Base-by-base conservation (phyloP, 768 basidiomycete species). In the Coprinopsis marcescibilis region DNA sequence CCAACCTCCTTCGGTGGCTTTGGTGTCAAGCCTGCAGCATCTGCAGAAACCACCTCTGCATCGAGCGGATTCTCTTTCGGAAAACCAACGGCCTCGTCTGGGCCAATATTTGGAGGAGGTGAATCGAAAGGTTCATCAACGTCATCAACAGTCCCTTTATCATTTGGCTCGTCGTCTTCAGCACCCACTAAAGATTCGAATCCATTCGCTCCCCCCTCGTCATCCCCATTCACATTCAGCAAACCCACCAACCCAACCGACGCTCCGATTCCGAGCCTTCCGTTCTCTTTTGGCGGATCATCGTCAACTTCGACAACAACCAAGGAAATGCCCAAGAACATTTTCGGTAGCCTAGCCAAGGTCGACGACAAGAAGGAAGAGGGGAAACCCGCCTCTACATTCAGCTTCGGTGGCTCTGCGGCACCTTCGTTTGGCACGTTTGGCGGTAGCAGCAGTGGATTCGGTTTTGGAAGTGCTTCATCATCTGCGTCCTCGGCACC, bases 1-100 rank as follows among this genome's bases (percentile, higher is more conserved):
- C 60, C 65, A 10, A 24, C 55, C 1, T 47, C 6, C 14, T 41
- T 39, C 34, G 34, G 15, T 35, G 44, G 36, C 2, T 46, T 46
- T 40, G 38, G 38, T n/a, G 8, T n/a, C 29, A 32, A 32, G n/a
- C 29, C 35, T 41, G 26, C 30, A 39, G 34, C 32, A 33, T 14
- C 19, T 20, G 14, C 25, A 35, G 48, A 29, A 30, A 44, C 15
- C 10, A 26, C 29, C 8, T 32, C 29, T n/a, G n/a, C n/a, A n/a
- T n/a, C n/a, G n/a, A n/a, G n/a, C n/a, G n/a, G n/a, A n/a, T n/a
- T n/a, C n/a, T n/a, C 35, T 11, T 36, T 36, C 17, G 35, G 10
- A 36, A 11, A 7, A 11, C 15, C 35, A 19, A 10, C 54, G 25
- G 35, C 55, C 32, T 25, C 58, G 10, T 37, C 41, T 15, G 21